Percentiles rank a stretch among this genome's conserved stretches.
Evolutionary conservation across 192 early-diverging fungal genomes (phyloP).

Genomic region (Coemansia sp.): DNA sequence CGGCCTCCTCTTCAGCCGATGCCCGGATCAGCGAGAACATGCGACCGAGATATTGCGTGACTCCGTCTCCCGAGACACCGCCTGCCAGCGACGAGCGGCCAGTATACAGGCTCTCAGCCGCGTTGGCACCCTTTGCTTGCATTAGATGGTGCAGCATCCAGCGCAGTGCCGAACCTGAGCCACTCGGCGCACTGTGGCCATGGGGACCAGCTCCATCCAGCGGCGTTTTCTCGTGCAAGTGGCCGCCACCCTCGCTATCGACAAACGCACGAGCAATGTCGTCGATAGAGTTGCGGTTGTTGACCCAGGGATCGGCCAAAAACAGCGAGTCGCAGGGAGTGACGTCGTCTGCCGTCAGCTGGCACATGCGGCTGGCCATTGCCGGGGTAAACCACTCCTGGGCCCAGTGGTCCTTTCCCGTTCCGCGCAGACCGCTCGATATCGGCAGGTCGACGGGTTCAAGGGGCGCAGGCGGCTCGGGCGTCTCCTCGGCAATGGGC

Average conservation of each 20-base stretch:
- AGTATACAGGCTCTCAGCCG: constrained; percentile 40
- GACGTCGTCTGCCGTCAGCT: constrained; percentile 40
- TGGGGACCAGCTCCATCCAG: constrained; percentile 39
- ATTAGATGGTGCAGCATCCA: constrained; percentile 50
- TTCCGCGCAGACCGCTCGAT: constrained; percentile 46
- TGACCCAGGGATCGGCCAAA: constrained; percentile 16
- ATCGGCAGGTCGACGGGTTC: constrained; percentile 27
- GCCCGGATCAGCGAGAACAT: constrained; percentile 48
- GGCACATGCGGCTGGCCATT: constrained; percentile 35
- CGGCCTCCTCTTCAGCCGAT: constrained; percentile 46
- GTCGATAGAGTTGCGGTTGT: constrained; percentile 29
- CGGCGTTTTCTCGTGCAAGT: constrained; percentile 45
- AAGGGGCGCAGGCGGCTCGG: constrained; percentile 1
- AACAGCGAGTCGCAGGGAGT: constrained; percentile 49
- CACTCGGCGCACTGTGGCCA: constrained; percentile 27
- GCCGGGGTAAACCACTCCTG: constrained; percentile 44
- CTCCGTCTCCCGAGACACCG: constrained; percentile 42
- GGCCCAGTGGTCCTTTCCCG: constrained; percentile 39
- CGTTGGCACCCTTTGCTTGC: constrained; percentile 35
- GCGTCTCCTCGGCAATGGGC: not conserved
- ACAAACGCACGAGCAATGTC: constrained; percentile 52
- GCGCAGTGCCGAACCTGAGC: constrained; percentile 41
- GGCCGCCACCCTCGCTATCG: constrained; percentile 51
- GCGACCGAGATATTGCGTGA: constrained; percentile 38
- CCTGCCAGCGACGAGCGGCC: constrained; percentile 50